phyloP scores from a whole-genome alignment of 345 rosid genomes.

The Gossypium stocksii region DNA sequence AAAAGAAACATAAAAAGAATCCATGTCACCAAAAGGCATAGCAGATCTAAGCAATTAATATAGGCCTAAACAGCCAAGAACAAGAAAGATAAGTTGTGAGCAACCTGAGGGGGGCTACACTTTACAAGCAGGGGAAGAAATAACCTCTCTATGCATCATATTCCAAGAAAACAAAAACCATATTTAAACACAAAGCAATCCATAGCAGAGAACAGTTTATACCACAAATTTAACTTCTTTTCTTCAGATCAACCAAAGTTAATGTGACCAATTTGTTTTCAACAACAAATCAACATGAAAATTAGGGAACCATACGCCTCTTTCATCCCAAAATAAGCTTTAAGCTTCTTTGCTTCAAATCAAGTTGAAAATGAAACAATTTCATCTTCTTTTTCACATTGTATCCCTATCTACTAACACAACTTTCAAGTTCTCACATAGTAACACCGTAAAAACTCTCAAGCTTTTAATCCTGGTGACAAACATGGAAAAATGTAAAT shows the following conservation, averaged over 20 bases:
- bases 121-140: not conserved
- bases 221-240: not conserved
- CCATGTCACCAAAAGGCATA: not conserved
- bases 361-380: not conserved
- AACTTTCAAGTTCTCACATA: not conserved
- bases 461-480: not conserved
- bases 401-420: not conserved
- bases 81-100: not conserved
- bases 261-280: not conserved
- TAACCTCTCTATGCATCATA: not conserved
- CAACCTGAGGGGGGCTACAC: not conserved
- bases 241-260: not conserved
- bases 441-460: not conserved
- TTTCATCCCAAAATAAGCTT: not conserved
- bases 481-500: not conserved
- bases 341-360: conserved; percentile 1
- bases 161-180: not conserved
- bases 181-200: not conserved
- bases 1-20: not conserved
- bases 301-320: not conserved
- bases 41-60: not conserved
- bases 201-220: not conserved
- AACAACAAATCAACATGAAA: not conserved
- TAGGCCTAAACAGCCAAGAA: not conserved
- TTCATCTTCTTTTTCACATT: not conserved